Evolutionary conservation across 495 filamentous ascomycete species (phyloP), one percentile per base, ranked within the genome.

Genomic region (Glonium stellatum): DNA sequence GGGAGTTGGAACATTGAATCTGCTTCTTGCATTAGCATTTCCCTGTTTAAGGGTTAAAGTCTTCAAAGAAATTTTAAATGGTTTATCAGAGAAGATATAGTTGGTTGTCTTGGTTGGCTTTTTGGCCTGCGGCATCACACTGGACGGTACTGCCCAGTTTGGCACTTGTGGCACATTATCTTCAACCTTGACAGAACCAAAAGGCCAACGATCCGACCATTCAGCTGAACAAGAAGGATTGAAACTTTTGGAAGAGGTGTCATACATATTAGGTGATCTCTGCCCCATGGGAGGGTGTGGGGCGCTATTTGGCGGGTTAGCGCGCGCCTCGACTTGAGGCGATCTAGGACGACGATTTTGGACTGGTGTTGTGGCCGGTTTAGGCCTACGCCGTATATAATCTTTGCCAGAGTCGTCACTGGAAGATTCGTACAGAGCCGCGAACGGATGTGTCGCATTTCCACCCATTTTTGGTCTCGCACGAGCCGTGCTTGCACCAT

Each of bases 91-190:
- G 18, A 18, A 44, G 39, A 44, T 44, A 18, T 15, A 44, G 39
- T 31, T 6, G n/a, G n/a, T n/a, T 6, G 27, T 31, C 27, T 31
- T 31, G 27, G 27, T 31, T 31, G 27, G 27, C 2, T 31, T 31
- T 31, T 31, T 31, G 27, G 27, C 27, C 27, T 6, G 27, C 27
- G 82, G 75, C 42, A 70, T 69, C 55, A 84, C 84, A 68, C 83
- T 85, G 73, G 44, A 21, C 15, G 25, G 47, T 25, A 10, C 15
- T 61, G 54, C 59, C 34, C 27, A 56, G 51, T 46, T 57, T 55
- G 44, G 15, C 44, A 58, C 39, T 67, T 80, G 69, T 78, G 77
- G 63, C 52, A 64, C 49, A 39, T 5, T 55, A 58, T 77, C 65
- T 72, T 78, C 11, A 74, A 72, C n/a, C 44, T 22, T 18, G 44